Conservation (phyloP, 2,329 filamentous ascomycete species). For the Penicillium sp. region DNA sequence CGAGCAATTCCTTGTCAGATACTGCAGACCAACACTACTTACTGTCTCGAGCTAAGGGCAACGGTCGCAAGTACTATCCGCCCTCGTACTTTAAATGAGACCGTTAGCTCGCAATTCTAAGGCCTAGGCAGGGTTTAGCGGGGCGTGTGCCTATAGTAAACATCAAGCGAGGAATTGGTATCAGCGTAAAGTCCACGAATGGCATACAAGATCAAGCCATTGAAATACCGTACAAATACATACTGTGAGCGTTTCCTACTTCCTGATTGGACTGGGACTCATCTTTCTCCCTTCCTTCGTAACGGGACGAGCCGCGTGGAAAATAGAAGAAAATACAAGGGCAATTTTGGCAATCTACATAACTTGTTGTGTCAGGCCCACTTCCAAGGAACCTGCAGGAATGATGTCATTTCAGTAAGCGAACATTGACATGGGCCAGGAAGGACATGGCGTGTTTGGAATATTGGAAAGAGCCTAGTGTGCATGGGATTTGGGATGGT, state of each 20-base stretch:
- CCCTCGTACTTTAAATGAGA: too few relatives aligned
- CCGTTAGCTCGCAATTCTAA: too few relatives aligned
- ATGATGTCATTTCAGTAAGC: constrained; percentile 10
- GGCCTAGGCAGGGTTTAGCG: too few relatives aligned
- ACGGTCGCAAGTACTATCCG: too few relatives aligned
- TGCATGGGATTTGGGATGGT: background rate
- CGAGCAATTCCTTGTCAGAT: too few relatives aligned
- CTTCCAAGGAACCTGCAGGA: constrained; percentile 4
- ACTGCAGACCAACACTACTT: too few relatives aligned
- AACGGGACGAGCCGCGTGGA: constrained; percentile 11
- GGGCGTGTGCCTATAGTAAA: too few relatives aligned
- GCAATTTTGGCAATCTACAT: background rate
- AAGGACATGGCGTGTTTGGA: background rate
- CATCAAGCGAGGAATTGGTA: too few relatives aligned
- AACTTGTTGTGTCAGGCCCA: background rate
- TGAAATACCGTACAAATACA: too few relatives aligned
- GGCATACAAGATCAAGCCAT: too few relatives aligned
- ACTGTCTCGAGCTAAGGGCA: too few relatives aligned
- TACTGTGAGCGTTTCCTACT: background rate
- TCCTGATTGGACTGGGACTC: background rate
- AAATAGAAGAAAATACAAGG: background rate
- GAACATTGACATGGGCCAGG: background rate
- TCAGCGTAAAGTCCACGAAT: too few relatives aligned
- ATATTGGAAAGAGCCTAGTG: background rate
- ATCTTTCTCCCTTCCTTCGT: background rate